These are phyloP conservation scores for Mortierella sp. DNA, from an alignment of 371 early-diverging fungal genomes.

Conservation along the genomic window DNA sequence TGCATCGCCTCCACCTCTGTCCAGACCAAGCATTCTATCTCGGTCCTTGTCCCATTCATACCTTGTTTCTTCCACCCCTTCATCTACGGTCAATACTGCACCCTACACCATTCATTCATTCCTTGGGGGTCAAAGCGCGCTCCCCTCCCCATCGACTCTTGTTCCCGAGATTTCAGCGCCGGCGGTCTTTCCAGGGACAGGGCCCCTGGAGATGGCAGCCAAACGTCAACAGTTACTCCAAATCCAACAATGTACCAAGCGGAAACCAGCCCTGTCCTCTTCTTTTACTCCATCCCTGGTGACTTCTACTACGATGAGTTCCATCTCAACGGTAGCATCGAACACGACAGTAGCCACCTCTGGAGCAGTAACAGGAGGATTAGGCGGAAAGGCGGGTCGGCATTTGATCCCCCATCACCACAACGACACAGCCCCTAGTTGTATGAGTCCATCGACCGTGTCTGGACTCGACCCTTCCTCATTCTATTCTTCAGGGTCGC, in stretches of 20 bases:
- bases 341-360: neutral
- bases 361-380: neutral
- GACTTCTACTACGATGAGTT: neutral
- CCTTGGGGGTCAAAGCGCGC: no score
- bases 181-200: slow-evolving; percentile 37
- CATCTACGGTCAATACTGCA: no score
- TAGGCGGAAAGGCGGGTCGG: neutral
- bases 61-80: no score
- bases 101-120: no score
- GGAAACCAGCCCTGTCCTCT: neutral
- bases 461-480: slow-evolving; percentile 6
- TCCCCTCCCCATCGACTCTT: neutral
- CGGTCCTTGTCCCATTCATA: no score
- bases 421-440: neutral
- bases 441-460: neutral
- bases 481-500: neutral
- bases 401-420: slow-evolving; percentile 28
- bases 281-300: neutral
- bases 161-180: slow-evolving; percentile 11
- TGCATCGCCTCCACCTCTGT: no score
- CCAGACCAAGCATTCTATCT: no score
- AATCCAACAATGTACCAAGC: slow-evolving; percentile 22
- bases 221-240: slow-evolving; percentile 30
- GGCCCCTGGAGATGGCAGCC: slow-evolving; percentile 22
- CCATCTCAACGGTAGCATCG: neutral